These are phyloP conservation scores for Fibroporia radiculosa DNA, from an alignment of 768 basidiomycete genomes.

Conservation along the genomic window DNA sequence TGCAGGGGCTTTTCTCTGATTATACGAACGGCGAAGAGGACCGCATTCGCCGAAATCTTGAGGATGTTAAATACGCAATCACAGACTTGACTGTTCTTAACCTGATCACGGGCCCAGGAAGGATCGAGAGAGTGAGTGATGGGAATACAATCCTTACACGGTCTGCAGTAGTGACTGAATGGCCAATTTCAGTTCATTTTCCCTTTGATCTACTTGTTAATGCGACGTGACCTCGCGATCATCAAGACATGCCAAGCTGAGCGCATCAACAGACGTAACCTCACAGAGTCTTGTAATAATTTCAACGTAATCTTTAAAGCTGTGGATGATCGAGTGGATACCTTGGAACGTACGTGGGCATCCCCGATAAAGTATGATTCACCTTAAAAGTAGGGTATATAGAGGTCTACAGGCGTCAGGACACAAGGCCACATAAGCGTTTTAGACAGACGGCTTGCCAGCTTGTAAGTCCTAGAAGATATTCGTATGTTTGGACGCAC, in stretches of 20 bases:
- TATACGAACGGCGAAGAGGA: constrained; percentile 21
- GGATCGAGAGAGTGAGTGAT: constrained; percentile 26
- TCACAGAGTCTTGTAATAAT: constrained; percentile 18
- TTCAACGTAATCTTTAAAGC: constrained; percentile 15
- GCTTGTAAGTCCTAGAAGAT: too few species aligned
- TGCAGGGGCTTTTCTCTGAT: constrained; percentile 19
- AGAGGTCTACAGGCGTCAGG: constrained; percentile 14
- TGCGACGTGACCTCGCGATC: constrained; percentile 27
- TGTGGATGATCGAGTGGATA: constrained; percentile 17
- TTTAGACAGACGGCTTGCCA: too few species aligned
- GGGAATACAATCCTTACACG: background rate
- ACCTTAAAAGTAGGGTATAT: constrained; percentile 11
- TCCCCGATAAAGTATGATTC: background rate
- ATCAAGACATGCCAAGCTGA: constrained; percentile 21
- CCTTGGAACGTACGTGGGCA: constrained; percentile 17
- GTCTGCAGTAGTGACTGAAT: background rate
- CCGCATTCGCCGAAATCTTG: constrained; percentile 20
- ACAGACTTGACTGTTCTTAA: constrained; percentile 24
- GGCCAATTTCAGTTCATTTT: constrained; percentile 22
- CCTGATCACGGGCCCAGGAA: constrained; percentile 24
- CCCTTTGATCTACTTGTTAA: constrained; percentile 28
- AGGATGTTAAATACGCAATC: constrained; percentile 24
- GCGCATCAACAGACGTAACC: constrained; percentile 22
- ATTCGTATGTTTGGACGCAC: too few species aligned
- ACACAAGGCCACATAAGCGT: too few species aligned